Evolutionary conservation across 75 land plant species (phyloP), one percentile per base, ranked within the genome.

Genomic region (Sequoiadendron giganteum): DNA sequence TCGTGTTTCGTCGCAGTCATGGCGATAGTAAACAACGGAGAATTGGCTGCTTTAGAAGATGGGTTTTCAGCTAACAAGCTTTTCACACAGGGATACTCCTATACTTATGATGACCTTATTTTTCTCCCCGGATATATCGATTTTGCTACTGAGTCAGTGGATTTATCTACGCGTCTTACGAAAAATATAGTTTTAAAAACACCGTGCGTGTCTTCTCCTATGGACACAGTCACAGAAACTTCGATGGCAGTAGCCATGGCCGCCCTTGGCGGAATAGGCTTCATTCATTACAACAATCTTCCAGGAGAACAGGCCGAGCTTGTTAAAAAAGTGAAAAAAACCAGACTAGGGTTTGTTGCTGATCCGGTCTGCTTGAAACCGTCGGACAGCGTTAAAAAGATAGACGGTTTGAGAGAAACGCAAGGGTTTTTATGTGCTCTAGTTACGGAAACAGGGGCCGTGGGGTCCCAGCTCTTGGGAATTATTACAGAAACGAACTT

Each of bases 151-250:
- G 97, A 98, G 56, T 87, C 91, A 21, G 97, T 98, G 54, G 89
- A 92, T 47, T 94, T 98, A 49, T 42, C 92, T 85, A 92, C 99
- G 76, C 83, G 87, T 39, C 96, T 98, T 90, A 93, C 94, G 61
- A 91, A 92, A 56, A 91, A 91, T 88, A 87, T 98, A 86, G 15
- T 48, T 28, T 92, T 98, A 89, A 73, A 94, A 32, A 90, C 92
- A 84, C 99, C 99, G 38, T 93, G 94, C 86, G 94, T 98, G 56
- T 90, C 99, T 11, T 98, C 99, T 32, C 99, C 99, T 56, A 98
- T 98, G 99, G 99, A 98, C 91, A 98, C 99, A 40, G 99, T 98
- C 87, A 93, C 99, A 82, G 99, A 97, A 88, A 86, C 95, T 49
- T 85, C 94, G 86, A 98, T 98, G 99, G 99, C 99, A 30, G 93